Evolutionary conservation across 2,329 filamentous ascomycete species (phyloP).

Genomic region (Penicillium sclerotiorum): DNA sequence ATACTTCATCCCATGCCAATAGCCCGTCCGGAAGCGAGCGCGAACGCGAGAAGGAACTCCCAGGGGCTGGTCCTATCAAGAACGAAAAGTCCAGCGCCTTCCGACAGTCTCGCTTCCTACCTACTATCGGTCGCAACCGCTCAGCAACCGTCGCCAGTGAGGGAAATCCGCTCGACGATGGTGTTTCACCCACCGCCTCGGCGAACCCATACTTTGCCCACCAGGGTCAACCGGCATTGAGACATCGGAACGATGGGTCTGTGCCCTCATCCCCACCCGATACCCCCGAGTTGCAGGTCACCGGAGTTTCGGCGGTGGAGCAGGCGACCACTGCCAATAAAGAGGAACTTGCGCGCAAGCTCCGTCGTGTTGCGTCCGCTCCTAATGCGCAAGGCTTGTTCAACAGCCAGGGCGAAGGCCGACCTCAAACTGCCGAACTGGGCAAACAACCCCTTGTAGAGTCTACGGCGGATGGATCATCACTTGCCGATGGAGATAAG

Average conservation of each 20-base stretch:
- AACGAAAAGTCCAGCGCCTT: conserved; percentile 67
- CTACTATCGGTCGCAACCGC: conserved; percentile 81
- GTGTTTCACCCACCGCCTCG: conserved; percentile 85
- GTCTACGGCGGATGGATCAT: no score
- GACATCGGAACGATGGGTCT: conserved; percentile 93
- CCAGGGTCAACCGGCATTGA: conserved; percentile 87
- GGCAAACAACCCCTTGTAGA: conserved; percentile 76
- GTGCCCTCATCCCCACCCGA: conserved; percentile 91
- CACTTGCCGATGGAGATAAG: conserved; percentile 48
- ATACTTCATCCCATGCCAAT: conserved; percentile 41
- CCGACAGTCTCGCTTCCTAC: conserved; percentile 86
- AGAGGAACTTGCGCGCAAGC: conserved; percentile 89
- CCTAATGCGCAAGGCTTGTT: conserved; percentile 97
- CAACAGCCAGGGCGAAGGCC: conserved; percentile 62
- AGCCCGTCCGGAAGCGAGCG: conserved; percentile 28
- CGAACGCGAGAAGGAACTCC: conserved; percentile 43
- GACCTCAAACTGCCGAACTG: conserved; percentile 82
- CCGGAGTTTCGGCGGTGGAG: conserved; percentile 66
- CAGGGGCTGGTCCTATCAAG: conserved; percentile 53
- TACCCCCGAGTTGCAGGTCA: conserved; percentile 76
- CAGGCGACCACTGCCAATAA: conserved; percentile 78
- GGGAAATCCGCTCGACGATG: conserved; percentile 85
- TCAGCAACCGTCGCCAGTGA: conserved; percentile 91
- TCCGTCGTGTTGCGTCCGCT: conserved; percentile 91
- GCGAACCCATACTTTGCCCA: conserved; percentile 98